Evolutionary conservation across 805 yeast genomes (phyloP).

Genomic region (Tetrapisispora namnaoensis): DNA sequence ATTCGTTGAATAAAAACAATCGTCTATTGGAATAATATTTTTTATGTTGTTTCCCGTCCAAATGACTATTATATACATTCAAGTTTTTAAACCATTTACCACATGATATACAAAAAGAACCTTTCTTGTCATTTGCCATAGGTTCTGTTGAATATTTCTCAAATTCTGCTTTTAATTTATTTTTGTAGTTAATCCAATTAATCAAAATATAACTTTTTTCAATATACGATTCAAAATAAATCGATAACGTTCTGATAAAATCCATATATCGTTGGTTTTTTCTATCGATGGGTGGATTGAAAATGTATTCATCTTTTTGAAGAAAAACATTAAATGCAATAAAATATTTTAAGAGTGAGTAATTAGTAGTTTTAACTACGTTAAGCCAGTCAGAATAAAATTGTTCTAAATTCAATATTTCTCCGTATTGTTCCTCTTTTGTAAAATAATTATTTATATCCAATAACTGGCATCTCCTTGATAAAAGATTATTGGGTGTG

Average conservation of each 20-base stretch:
- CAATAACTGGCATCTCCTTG: constrained; percentile 42
- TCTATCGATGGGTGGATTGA: constrained; percentile 23
- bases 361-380: constrained; percentile 29
- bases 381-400: constrained; percentile 48
- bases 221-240: constrained; percentile 43
- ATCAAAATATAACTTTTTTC: constrained; percentile 40
- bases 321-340: constrained; percentile 34
- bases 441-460: constrained; percentile 43
- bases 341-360: constrained; percentile 44
- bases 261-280: constrained; percentile 30
- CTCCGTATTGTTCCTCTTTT: constrained; percentile 56
- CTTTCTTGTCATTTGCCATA: constrained; percentile 14
- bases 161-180: constrained; percentile 5
- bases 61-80: constrained; percentile 60
- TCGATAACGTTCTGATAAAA: constrained; percentile 38
- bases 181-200: constrained; percentile 26
- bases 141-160: constrained; percentile 15
- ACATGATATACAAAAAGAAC: constrained; percentile 53
- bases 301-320: constrained; percentile 19
- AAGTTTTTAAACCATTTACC: constrained; percentile 50
- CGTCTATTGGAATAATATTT: constrained; percentile 33
- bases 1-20: constrained; percentile 30
- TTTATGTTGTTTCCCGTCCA: constrained; percentile 65
- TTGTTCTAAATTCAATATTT: constrained; percentile 45
- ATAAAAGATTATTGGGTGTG: constrained; percentile 29